A percentile compares a stretch with the other conserved stretches of the same genome.
phyloP scores from a whole-genome alignment of 2,329 filamentous ascomycete genomes.

The Gaeumannomyces sp. region DNA sequence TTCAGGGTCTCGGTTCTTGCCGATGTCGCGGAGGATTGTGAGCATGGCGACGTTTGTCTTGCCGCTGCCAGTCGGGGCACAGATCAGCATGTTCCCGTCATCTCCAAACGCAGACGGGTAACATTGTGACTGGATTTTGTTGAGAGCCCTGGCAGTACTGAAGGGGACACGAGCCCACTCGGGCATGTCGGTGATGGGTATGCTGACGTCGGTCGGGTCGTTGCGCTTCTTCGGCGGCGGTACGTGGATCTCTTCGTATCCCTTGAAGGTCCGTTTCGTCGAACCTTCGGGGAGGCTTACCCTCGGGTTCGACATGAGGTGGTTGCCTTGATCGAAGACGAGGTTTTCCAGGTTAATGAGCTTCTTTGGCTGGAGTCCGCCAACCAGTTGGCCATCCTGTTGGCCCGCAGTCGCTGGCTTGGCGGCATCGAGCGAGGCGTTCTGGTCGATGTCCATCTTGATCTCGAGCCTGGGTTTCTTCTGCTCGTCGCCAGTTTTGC shows the following conservation, averaged over 20 bases:
- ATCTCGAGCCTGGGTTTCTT: constrained; percentile 71
- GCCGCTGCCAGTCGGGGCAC: constrained; percentile 92
- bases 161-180: constrained; percentile 89
- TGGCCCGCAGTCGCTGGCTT: constrained; percentile 57
- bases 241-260: constrained; percentile 97
- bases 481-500: constrained; percentile 56
- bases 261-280: constrained; percentile 92
- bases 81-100: constrained; percentile 96
- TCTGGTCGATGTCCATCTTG: constrained; percentile 89
- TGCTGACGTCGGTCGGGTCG: constrained; percentile 72
- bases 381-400: constrained; percentile 65
- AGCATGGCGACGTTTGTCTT: constrained; percentile 99
- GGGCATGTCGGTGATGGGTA: constrained; percentile 81
- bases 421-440: constrained; percentile 48
- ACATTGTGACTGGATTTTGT: constrained; percentile 93
- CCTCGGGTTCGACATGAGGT: constrained; percentile 98
- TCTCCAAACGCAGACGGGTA: constrained; percentile 86
- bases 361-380: constrained; percentile 79
- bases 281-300: constrained; percentile 91
- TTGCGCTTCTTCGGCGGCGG: constrained; percentile 83
- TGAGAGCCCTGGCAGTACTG: constrained; percentile 77
- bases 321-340: constrained; percentile 95
- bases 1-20: constrained; percentile 81
- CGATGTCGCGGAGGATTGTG: constrained; percentile 90
- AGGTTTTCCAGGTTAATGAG: constrained; percentile 93